phyloP scores from a whole-genome alignment of 2,329 filamentous ascomycete species.

The Ceratocystis diversiconidia region DNA sequence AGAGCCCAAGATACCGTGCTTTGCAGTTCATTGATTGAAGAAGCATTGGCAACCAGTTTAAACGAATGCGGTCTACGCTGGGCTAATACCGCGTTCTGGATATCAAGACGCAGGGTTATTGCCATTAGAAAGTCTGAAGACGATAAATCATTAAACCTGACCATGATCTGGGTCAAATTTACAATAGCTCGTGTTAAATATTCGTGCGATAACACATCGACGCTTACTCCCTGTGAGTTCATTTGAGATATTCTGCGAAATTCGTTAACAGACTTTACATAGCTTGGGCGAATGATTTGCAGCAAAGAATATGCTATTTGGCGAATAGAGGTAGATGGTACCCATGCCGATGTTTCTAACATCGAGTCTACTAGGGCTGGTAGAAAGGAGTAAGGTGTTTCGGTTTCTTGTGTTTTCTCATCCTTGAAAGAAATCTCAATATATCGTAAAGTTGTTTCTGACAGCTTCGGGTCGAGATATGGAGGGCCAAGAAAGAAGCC shows the following conservation, averaged over 20 bases:
- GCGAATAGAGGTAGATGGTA: constrained; percentile 34
- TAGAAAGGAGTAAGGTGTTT: constrained; percentile 40
- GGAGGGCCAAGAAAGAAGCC: not conserved
- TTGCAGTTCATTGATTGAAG: constrained; percentile 21
- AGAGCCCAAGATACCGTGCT: constrained; percentile 36
- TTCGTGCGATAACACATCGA: constrained; percentile 22
- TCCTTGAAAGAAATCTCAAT: constrained; percentile 19
- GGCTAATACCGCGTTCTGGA: constrained; percentile 20
- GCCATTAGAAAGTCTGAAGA: constrained; percentile 10
- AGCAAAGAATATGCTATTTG: constrained; percentile 42
- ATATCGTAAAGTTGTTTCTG: constrained; percentile 27
- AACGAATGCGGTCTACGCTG: constrained; percentile 21
- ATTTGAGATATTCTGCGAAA: constrained; percentile 25
- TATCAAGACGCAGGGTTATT: constrained; percentile 18
- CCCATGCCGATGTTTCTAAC: constrained; percentile 34
- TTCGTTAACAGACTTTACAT: constrained; percentile 23
- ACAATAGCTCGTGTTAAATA: constrained; percentile 20
- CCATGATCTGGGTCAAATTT: not conserved
- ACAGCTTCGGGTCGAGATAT: constrained; percentile 28
- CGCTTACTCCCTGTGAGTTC: constrained; percentile 11
- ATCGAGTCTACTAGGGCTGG: constrained; percentile 45
- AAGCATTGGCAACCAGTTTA: constrained; percentile 6
- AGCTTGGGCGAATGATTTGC: constrained; percentile 19
- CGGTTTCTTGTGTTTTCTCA: constrained; percentile 15
- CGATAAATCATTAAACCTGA: not conserved